These are phyloP conservation scores for Colletotrichum paranaense DNA, from an alignment of 2,329 filamentous ascomycete genomes.

Conservation along the genomic window DNA sequence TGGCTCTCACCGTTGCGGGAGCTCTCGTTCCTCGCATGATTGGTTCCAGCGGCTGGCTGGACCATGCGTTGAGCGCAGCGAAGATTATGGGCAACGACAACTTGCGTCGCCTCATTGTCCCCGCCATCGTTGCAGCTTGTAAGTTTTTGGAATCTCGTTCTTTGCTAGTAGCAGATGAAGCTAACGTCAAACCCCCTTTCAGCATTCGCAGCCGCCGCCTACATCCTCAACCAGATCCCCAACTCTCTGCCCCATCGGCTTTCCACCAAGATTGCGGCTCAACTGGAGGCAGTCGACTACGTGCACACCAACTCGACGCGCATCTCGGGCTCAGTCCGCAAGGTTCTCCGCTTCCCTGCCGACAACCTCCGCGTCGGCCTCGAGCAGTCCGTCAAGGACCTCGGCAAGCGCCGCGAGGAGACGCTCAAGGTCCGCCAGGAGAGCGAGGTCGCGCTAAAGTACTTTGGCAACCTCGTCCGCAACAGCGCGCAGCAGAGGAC, in stretches of 20 bases:
- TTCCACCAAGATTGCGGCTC: slow-evolving; percentile 83
- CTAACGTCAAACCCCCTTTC: slow-evolving; percentile 38
- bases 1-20: slow-evolving; percentile 92
- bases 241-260: slow-evolving; percentile 88
- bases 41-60: slow-evolving; percentile 88
- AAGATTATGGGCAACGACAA: slow-evolving; percentile 86
- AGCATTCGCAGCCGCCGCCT: slow-evolving; percentile 82
- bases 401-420: slow-evolving; percentile 82
- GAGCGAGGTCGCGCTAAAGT: slow-evolving; percentile 88
- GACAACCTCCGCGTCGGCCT: slow-evolving; percentile 87
- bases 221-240: slow-evolving; percentile 88
- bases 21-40: slow-evolving; percentile 85
- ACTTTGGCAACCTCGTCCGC: slow-evolving; percentile 87
- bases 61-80: slow-evolving; percentile 84
- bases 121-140: slow-evolving; percentile 83
- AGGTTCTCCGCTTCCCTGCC: slow-evolving; percentile 87
- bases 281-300: slow-evolving; percentile 88
- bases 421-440: slow-evolving; percentile 84
- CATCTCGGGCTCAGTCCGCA: slow-evolving; percentile 87
- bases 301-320: slow-evolving; percentile 88
- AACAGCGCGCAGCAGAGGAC: slow-evolving; percentile 66
- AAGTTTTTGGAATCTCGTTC: slow-evolving; percentile 54
- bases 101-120: slow-evolving; percentile 81
- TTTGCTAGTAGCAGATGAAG: slow-evolving; percentile 42
- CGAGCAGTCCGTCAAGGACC: slow-evolving; percentile 86